A percentile compares a stretch with the other conserved stretches of the same genome.
Evolutionary conservation across 352 stramenopile genomes (phyloP).

Genomic region (Phytophthora foliorum): DNA sequence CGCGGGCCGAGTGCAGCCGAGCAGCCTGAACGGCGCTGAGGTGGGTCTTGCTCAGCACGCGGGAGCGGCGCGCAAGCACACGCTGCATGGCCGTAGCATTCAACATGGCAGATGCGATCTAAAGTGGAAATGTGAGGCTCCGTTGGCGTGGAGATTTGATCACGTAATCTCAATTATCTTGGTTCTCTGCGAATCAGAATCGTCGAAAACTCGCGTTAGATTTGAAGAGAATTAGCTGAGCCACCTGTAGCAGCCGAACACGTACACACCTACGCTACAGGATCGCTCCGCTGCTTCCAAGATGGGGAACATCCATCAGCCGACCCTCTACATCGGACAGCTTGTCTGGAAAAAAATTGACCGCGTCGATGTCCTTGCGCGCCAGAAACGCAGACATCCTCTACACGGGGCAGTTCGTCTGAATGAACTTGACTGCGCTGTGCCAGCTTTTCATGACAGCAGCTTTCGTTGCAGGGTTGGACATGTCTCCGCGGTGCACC

Average conservation of each 20-base stretch:
- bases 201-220: neutral
- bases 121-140: conserved; percentile 15
- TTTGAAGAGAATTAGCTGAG: neutral
- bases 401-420: conserved; percentile 61
- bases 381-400: neutral
- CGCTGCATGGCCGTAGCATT: conserved; percentile 15
- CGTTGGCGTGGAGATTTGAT: neutral
- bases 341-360: conserved; percentile 73
- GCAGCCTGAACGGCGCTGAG: conserved; percentile 13
- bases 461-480: conserved; percentile 69
- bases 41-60: conserved; percentile 1
- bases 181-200: conserved; percentile 15
- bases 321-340: conserved; percentile 44
- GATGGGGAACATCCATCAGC: neutral
- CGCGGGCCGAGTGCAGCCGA: conserved; percentile 5
- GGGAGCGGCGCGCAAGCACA: conserved; percentile 16
- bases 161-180: conserved; percentile 7
- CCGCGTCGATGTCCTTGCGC: conserved; percentile 15
- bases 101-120: neutral
- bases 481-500: conserved; percentile 85
- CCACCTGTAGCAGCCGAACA: neutral
- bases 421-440: conserved; percentile 66
- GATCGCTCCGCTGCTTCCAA: neutral
- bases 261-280: neutral
- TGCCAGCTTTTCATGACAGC: conserved; percentile 76